Percentiles rank a stretch among this genome's conserved stretches.
Evolutionary conservation across 768 basidiomycete species (phyloP).

Genomic region (Lentinula lateritia): DNA sequence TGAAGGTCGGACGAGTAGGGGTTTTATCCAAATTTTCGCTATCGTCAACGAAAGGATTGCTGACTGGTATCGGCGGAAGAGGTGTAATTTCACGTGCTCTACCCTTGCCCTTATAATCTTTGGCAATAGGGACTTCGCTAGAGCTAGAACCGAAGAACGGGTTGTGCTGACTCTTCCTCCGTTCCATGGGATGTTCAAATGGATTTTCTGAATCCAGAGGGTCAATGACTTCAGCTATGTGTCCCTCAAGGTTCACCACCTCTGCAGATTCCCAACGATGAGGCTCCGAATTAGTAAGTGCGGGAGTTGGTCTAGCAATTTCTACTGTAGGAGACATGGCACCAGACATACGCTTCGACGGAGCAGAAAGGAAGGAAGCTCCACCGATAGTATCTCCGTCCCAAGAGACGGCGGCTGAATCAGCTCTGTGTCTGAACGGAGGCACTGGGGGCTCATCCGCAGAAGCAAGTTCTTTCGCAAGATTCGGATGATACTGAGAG

Average conservation of each 20-base stretch:
- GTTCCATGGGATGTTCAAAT: slow-evolving; percentile 18
- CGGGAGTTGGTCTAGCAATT: slow-evolving; percentile 59
- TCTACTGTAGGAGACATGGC: slow-evolving; percentile 45
- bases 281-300: slow-evolving; percentile 38
- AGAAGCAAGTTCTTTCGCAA: slow-evolving; percentile 47
- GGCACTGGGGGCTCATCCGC: slow-evolving; percentile 29
- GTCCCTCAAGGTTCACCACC: slow-evolving; percentile 42
- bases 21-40: slow-evolving; percentile 11
- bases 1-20: slow-evolving; percentile 22
- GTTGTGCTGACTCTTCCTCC: slow-evolving; percentile 35
- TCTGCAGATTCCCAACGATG: slow-evolving; percentile 73
- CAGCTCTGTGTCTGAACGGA: slow-evolving; percentile 39
- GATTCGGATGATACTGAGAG: slow-evolving; percentile 51
- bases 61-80: slow-evolving; percentile 10
- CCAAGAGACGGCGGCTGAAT: slow-evolving; percentile 45
- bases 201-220: slow-evolving; percentile 23
- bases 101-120: slow-evolving; percentile 32
- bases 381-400: slow-evolving; percentile 45
- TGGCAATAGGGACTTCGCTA: slow-evolving; percentile 17
- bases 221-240: slow-evolving; percentile 24
- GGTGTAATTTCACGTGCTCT: slow-evolving; percentile 26
- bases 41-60: slow-evolving; percentile 34
- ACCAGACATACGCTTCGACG: slow-evolving; percentile 33
- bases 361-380: slow-evolving; percentile 45
- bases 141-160: slow-evolving; percentile 18